Evolutionary conservation across 164 flowering plant species (phyloP).

Genomic region (Nelumbo lutea): DNA sequence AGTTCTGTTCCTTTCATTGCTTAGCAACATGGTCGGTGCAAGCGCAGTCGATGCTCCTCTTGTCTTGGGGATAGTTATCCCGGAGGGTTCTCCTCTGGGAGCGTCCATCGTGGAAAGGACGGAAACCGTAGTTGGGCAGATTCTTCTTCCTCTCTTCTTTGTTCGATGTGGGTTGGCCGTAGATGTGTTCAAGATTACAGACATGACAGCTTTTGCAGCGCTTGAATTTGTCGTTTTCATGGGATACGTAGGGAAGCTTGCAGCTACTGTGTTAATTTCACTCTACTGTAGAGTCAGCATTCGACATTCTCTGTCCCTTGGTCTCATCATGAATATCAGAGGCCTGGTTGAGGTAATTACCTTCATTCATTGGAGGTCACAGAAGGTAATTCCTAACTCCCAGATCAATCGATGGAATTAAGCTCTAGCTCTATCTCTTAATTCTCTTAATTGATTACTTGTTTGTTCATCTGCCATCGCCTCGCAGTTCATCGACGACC

Average conservation of each 20-base stretch:
- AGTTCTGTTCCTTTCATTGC: background rate
- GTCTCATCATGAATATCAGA: background rate
- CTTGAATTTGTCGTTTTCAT: background rate
- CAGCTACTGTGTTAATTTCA: background rate
- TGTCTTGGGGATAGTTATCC: background rate
- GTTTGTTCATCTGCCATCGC: too few relatives aligned
- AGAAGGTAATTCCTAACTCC: too few relatives aligned
- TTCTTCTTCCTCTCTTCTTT: slow-evolving; percentile 11
- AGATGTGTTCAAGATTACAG: background rate
- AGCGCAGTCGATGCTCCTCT: slow-evolving; percentile 6
- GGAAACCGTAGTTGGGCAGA: background rate
- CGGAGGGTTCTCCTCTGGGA: slow-evolving; percentile 22
- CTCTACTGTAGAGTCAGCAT: background rate
- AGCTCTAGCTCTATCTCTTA: too few relatives aligned
- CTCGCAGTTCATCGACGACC: too few relatives aligned
- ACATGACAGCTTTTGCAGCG: background rate
- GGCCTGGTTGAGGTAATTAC: too few relatives aligned
- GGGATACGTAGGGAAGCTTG: background rate
- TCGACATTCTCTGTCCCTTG: background rate
- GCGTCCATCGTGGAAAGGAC: slow-evolving; percentile 15
- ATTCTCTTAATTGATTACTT: too few relatives aligned
- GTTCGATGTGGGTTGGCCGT: background rate
- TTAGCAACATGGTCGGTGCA: background rate
- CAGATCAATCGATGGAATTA: too few relatives aligned
- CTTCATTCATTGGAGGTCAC: too few relatives aligned